Evolutionary conservation across 2,329 filamentous ascomycete genomes (phyloP).

Genomic region (Colletotrichum caudatum): DNA sequence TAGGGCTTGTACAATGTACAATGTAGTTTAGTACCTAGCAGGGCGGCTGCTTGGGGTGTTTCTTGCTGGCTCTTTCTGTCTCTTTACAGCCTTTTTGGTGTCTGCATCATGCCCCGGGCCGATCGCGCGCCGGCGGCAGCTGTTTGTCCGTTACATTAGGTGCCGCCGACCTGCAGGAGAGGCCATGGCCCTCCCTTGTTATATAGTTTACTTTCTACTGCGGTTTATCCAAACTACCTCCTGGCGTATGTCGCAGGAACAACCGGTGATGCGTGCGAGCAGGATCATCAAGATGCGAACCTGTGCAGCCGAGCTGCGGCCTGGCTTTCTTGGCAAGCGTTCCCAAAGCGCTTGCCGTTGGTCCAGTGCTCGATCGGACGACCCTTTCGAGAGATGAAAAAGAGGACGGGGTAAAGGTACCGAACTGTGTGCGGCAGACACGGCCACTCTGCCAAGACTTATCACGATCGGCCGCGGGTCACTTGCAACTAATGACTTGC

Average conservation of each 20-base stretch:
- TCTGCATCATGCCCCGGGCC: background rate
- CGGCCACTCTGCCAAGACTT: conserved; percentile 1
- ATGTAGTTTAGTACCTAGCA: background rate
- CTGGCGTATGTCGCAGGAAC: background rate
- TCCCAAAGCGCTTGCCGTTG: background rate
- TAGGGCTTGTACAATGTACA: background rate
- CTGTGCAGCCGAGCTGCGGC: background rate
- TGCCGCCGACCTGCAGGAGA: conserved; percentile 1
- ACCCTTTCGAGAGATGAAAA: no score
- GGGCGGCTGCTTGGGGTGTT: background rate
- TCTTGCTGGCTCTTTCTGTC: background rate
- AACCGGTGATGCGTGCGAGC: background rate
- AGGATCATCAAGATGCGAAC: background rate
- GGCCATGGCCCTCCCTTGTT: background rate
- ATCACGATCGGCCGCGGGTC: background rate
- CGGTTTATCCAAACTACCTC: background rate
- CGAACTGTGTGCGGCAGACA: background rate
- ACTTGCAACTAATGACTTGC: background rate
- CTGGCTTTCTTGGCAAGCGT: background rate
- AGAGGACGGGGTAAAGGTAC: background rate
- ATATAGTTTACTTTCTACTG: no score
- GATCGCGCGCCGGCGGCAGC: background rate
- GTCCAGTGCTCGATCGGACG: background rate
- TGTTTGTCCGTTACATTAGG: background rate
- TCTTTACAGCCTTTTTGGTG: background rate